phyloP scores from a whole-genome alignment of 1,139 yeast genomes.

The Scheffersomyces stambukii region DNA sequence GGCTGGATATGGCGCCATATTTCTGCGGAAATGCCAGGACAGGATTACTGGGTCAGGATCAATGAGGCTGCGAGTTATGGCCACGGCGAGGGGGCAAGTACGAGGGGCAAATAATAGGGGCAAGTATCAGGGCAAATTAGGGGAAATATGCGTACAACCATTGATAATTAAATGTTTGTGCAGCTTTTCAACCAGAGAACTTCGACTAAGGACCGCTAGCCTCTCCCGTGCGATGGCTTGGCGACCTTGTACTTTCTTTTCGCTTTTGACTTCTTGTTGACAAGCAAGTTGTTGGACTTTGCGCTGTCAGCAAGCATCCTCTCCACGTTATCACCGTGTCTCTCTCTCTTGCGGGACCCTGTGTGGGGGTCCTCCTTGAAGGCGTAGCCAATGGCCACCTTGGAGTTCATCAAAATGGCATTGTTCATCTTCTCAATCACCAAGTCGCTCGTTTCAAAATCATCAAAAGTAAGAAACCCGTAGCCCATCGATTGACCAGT shows the following conservation, averaged over 20 bases:
- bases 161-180: too few species aligned
- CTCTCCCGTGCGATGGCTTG: too few species aligned
- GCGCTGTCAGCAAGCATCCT: constrained; percentile 72
- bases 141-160: too few species aligned
- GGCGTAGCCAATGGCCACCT: constrained; percentile 65
- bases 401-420: constrained; percentile 63
- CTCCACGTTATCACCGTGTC: constrained; percentile 82
- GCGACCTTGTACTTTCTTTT: constrained; percentile 4
- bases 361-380: constrained; percentile 56
- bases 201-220: too few species aligned
- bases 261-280: constrained; percentile 2
- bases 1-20: too few species aligned
- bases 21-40: too few species aligned
- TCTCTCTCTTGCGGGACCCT: constrained; percentile 33
- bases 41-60: too few species aligned
- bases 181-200: too few species aligned
- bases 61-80: too few species aligned
- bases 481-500: constrained; percentile 59
- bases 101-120: too few species aligned
- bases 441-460: constrained; percentile 65
- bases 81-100: too few species aligned
- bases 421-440: constrained; percentile 73
- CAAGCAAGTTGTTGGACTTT: constrained; percentile 25
- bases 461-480: constrained; percentile 59
- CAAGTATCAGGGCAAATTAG: too few species aligned